A percentile compares a stretch with the other conserved stretches of the same genome.
Evolutionary conservation across 1,139 yeast genomes (phyloP).

Genomic region (Magnusiomyces fungicola): DNA sequence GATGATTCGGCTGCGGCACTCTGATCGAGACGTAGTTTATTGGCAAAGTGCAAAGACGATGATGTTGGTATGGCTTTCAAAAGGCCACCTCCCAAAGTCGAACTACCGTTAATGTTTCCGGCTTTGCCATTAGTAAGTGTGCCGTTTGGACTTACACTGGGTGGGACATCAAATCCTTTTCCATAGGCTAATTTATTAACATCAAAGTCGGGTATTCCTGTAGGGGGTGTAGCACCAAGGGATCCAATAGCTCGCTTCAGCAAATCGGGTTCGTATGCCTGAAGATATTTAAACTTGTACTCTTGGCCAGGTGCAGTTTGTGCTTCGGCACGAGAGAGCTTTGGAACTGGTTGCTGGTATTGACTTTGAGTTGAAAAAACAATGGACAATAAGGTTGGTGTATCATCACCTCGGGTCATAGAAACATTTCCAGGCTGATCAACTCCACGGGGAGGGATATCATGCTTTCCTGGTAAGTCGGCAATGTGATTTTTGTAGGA

Average conservation of each 20-base stretch:
- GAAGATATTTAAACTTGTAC: slow-evolving; percentile 5
- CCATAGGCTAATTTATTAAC: slow-evolving; percentile 46
- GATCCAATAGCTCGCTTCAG: slow-evolving; percentile 45
- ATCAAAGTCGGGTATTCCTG: slow-evolving; percentile 77
- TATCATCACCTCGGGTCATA: background rate
- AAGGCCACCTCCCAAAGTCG: slow-evolving; percentile 8
- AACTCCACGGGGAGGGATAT: slow-evolving; percentile 42
- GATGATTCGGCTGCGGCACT: slow-evolving; percentile 20
- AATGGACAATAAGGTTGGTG: slow-evolving; percentile 26
- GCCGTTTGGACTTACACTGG: slow-evolving; percentile 3
- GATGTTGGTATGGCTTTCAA: slow-evolving; percentile 5
- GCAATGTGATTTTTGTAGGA: slow-evolving; percentile 87
- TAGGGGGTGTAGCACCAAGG: slow-evolving; percentile 60
- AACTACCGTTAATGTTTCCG: slow-evolving; percentile 6
- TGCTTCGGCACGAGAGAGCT: slow-evolving; percentile 11
- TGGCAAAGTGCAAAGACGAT: slow-evolving; percentile 12
- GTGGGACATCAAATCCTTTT: background rate
- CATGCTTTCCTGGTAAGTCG: slow-evolving; percentile 74
- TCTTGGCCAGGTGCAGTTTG: slow-evolving; percentile 5
- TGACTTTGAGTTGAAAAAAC: slow-evolving; percentile 25
- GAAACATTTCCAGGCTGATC: slow-evolving; percentile 21
- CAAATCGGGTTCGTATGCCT: slow-evolving; percentile 36
- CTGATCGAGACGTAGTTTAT: slow-evolving; percentile 11
- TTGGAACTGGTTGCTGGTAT: slow-evolving; percentile 21
- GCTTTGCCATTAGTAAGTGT: slow-evolving; percentile 65